Evolutionary conservation across 1,139 yeast species (phyloP), one percentile per base, ranked within the genome.

Genomic region (Saccharomyces hybrid): DNA sequence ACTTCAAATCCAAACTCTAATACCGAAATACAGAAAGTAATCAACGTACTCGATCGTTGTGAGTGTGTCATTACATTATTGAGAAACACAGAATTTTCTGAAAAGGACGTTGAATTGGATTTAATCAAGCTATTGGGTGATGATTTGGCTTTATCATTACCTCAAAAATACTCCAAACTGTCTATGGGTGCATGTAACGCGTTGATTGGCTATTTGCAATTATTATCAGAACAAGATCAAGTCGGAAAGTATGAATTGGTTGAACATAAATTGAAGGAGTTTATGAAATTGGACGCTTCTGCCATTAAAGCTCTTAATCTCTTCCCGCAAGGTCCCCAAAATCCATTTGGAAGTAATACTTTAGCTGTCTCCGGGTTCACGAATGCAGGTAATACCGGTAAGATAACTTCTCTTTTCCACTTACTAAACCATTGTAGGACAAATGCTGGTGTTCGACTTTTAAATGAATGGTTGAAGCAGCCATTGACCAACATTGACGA

Each of bases 381-480:
- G 5, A 68, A 74, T 44, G 77, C 71, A 47, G 77, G 72, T 3
- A 64, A 69, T 58, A 73, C 76, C 5, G 68, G 74, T 27, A 81
- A 79, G 59, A 76, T 80, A 46, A 77, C 86, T 53, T 86, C 95
- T 5, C 73, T 93, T 46, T 90, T 81, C 67, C 97, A 95, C 28
- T 75, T 95, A 48, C 75, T 93, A 61, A 93, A 93, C 73, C 83
- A 84, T 60, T 93, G 98, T 73, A 88, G 87, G 64, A 86, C 96
- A 2, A 77, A 83, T 0, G 88, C 95, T 23, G 99, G 99, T 3
- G 77, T 93, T 1, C 79, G 98, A 60, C 73, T 91, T 53, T 77
- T 93, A 41, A 84, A 93, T 11, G 97, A 89, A 66, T 93, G 99
- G 99, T 77, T 95, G 59, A 93, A 93, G 65, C 99, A 93, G 70